These are phyloP conservation scores for Anthracocystis setariae DNA, from an alignment of 1,284 basidiomycete species.

Conservation along the genomic window DNA sequence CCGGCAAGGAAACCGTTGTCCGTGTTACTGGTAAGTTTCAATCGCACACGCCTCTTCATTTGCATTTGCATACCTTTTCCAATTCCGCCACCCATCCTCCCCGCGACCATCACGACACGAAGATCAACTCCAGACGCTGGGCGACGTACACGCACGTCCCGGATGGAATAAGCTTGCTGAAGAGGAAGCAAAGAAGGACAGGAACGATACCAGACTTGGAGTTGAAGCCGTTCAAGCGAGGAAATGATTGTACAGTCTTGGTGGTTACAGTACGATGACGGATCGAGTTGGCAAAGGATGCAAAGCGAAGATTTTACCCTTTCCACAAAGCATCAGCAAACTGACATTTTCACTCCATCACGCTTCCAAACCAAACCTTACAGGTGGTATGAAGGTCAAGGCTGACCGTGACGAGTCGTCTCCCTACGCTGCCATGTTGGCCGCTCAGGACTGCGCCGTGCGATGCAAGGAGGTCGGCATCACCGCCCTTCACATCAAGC, in stretches of 20 bases:
- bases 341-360: neutral
- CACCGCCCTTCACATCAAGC: conserved; percentile 96
- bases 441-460: conserved; percentile 93
- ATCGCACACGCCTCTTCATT: neutral
- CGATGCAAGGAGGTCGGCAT: conserved; percentile 99
- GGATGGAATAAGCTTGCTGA: too few relatives aligned
- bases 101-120: too few relatives aligned
- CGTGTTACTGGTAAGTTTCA: conserved; percentile 86
- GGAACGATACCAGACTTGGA: too few relatives aligned
- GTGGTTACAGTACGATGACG: neutral
- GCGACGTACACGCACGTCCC: too few relatives aligned
- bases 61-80: neutral
- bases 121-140: neutral
- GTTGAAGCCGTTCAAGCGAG: too few relatives aligned
- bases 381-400: conserved; percentile 99
- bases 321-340: neutral
- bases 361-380: neutral
- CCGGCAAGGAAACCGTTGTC: conserved; percentile 97
- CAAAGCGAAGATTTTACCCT: too few relatives aligned
- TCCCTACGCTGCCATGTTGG: conserved; percentile 99
- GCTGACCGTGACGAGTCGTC: conserved; percentile 99
- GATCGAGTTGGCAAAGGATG: conserved; percentile 2
- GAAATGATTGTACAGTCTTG: neutral
- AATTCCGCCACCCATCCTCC: neutral
- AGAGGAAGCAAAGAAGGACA: too few relatives aligned